Base-by-base conservation (phyloP, 108 stramenopile species). In the Fragilaria radians region DNA sequence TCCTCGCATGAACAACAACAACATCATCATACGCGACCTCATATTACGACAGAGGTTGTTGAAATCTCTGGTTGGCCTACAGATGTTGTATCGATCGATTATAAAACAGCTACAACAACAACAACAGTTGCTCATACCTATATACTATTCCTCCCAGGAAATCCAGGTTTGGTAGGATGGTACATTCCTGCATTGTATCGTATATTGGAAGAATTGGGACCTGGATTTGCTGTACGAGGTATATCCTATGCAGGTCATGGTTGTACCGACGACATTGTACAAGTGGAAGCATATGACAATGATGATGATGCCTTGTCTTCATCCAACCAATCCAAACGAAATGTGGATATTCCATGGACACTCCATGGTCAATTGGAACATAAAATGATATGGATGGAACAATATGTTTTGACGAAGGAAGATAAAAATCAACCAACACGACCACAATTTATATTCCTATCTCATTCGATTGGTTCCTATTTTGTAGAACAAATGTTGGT, bases 401-500 rank as follows among this genome's bases (percentile, higher is more conserved):
- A 54, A 11, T n/a, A n/a, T n/a, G n/a, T n/a, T n/a, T n/a, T n/a
- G n/a, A n/a, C n/a, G n/a, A 31, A 84, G 17, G 9, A 72, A 21
- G 23, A 59, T 22, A 70, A 76, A 25, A 65, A 46, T 59, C 48
- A 50, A 1, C 17, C 32, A 26, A 21, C 55, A 70, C 45, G 9
- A 22, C 17, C 7, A 33, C 59, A 61, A 52, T 65, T 86, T n/a
- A 78, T 91, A 28, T 88, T 85, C 32, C 33, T 91, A 0, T 72
- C 76, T 9, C 90, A 91, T 76, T 91, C 90, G 28, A 83, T 91
- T 57, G 90, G 90, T 4, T 71, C 75, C 46, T 70, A 82, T 49
- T 65, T 91, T 42, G 73, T 78, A 28, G 80, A 91, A 70, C 80
- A 75, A 46, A 46, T 91, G 17, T 67, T 70, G 7, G 53, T 88